Conservation (phyloP, 1,284 basidiomycete genomes). For the Tilletia indica region DNA sequence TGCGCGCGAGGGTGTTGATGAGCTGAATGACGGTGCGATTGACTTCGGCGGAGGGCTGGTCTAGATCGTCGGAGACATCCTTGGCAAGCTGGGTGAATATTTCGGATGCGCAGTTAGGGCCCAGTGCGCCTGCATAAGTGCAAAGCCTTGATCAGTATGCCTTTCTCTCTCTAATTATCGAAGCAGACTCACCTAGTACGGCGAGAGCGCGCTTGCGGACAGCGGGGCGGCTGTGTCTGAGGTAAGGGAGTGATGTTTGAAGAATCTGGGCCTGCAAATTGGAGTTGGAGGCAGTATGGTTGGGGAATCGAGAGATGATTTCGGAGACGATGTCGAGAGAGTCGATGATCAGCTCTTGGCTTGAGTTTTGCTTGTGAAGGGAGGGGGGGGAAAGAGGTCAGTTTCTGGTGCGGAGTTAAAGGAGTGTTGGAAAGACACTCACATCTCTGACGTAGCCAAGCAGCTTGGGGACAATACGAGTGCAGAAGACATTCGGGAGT, state of each 20-base stretch:
- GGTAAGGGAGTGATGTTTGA: constrained; percentile 63
- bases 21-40: constrained; percentile 77
- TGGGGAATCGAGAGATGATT: constrained; percentile 68
- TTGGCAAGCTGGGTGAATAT: constrained; percentile 43
- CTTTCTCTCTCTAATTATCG: too few species aligned
- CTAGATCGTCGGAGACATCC: constrained; percentile 33
- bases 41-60: constrained; percentile 61
- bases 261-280: constrained; percentile 64
- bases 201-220: constrained; percentile 62
- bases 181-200: constrained; percentile 62
- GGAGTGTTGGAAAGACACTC: neutral
- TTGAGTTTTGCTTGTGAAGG: constrained; percentile 64
- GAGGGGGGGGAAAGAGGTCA: constrained; percentile 13
- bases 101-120: constrained; percentile 33
- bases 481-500: constrained; percentile 75
- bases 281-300: constrained; percentile 56
- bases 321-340: constrained; percentile 87
- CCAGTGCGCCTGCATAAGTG: neutral
- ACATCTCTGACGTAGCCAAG: constrained; percentile 60
- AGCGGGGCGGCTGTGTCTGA: constrained; percentile 36
- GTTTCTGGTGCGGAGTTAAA: neutral
- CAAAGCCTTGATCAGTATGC: neutral
- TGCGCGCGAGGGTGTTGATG: constrained; percentile 64
- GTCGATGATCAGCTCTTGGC: constrained; percentile 81
- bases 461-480: constrained; percentile 80